phyloP scores from a whole-genome alignment of 768 basidiomycete genomes.

The Mycena rosella region DNA sequence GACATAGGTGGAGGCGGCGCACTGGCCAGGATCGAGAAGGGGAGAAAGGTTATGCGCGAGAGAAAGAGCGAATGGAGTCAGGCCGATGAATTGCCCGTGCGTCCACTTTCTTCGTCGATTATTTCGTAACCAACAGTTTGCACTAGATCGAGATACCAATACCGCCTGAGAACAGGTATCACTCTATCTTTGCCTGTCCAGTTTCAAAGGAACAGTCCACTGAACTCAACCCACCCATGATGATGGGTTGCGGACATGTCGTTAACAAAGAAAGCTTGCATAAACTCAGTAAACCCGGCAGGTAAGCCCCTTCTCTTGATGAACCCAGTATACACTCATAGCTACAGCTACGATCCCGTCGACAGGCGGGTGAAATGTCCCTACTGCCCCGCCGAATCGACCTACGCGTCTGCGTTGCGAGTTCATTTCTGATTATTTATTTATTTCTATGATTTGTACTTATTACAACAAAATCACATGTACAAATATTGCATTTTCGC shows the following conservation, averaged over 20 bases:
- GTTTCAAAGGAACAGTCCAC: constrained; percentile 98
- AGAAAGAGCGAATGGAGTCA: constrained; percentile 94
- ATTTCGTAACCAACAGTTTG: constrained; percentile 6
- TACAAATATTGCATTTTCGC: constrained; percentile 8
- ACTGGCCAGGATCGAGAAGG: constrained; percentile 93
- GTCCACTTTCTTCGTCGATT: constrained; percentile 32
- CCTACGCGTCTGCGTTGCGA: constrained; percentile 64
- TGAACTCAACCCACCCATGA: constrained; percentile 95
- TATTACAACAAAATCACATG: constrained; percentile 23
- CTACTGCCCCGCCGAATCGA: constrained; percentile 91
- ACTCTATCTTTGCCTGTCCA: constrained; percentile 97
- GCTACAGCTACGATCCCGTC: constrained; percentile 17
- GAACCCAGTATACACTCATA: constrained; percentile 7
- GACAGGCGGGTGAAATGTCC: constrained; percentile 94
- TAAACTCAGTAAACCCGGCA: constrained; percentile 87
- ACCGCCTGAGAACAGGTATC: constrained; percentile 88
- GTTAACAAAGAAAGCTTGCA: constrained; percentile 92
- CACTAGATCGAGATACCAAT: constrained; percentile 93
- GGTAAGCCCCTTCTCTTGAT: constrained; percentile 54
- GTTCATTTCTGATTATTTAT: constrained; percentile 67
- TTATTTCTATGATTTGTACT: too few species aligned
- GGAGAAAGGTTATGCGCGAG: constrained; percentile 92
- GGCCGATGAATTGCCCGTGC: constrained; percentile 89
- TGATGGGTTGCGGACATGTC: constrained; percentile 97
- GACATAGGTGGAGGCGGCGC: constrained; percentile 96